phyloP scores from a whole-genome alignment of 2,329 filamentous ascomycete species.

The Magnaporthales sp. region DNA sequence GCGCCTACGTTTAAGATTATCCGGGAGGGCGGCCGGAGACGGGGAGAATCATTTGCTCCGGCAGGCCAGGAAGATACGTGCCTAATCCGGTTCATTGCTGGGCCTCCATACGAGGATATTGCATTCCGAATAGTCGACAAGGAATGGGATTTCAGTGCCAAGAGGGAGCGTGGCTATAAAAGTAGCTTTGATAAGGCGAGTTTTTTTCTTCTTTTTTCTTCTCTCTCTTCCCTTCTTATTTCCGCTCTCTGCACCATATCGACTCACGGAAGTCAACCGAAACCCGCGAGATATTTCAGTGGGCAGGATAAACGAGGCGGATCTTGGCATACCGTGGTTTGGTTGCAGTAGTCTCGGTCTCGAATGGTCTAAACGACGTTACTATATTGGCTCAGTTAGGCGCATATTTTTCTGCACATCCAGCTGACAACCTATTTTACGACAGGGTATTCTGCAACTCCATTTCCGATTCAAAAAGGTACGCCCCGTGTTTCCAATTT shows the following conservation, averaged over 20 bases:
- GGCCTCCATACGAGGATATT: constrained; percentile 92
- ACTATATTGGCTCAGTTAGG: background rate
- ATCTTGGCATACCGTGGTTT: background rate
- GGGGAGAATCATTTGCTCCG: constrained; percentile 85
- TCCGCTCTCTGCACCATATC: background rate
- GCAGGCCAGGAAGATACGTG: constrained; percentile 97
- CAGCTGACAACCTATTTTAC: background rate
- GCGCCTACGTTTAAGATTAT: constrained; percentile 95
- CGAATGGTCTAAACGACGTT: background rate
- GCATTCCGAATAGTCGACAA: constrained; percentile 96
- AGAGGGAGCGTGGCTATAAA: constrained; percentile 86
- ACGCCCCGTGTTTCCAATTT: constrained; percentile 16
- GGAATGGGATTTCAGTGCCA: constrained; percentile 98
- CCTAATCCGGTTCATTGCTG: constrained; percentile 89
- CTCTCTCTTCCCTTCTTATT: constrained; percentile 11
- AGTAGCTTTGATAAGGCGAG: constrained; percentile 96
- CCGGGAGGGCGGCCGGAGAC: constrained; percentile 79
- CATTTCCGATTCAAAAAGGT: constrained; percentile 99
- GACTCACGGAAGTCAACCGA: background rate
- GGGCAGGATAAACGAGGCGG: background rate
- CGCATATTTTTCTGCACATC: background rate
- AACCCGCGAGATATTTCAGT: background rate
- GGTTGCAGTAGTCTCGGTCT: background rate
- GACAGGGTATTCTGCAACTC: constrained; percentile 82
- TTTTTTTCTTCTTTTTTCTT: constrained; percentile 11